These are phyloP conservation scores for Solanum chacoense DNA, from an alignment of 305 asterid genomes.

Conservation along the genomic window DNA sequence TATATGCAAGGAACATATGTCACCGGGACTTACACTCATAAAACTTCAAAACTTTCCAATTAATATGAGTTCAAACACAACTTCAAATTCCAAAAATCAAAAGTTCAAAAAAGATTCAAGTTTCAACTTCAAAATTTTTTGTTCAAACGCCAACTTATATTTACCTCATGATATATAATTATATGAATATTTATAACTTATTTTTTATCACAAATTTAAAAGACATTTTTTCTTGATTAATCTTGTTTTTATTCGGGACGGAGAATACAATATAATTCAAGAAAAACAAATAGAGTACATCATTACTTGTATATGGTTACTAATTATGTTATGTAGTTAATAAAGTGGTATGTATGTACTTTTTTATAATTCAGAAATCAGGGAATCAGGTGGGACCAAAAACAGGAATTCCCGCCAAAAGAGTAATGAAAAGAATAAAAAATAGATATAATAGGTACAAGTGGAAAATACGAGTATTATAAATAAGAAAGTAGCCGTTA, in stretches of 20 bases:
- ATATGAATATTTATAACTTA: neutral
- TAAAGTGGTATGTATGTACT: neutral
- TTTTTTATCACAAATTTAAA: neutral
- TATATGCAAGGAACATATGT: neutral
- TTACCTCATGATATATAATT: neutral
- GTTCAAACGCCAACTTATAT: neutral
- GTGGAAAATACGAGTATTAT: neutral
- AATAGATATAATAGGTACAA: neutral
- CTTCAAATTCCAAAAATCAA: too few relatives aligned
- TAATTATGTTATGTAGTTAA: neutral
- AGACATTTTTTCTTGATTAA: neutral
- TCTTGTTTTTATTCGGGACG: neutral
- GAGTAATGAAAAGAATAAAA: neutral
- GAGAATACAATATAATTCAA: neutral
- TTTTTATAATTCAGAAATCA: neutral
- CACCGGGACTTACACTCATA: neutral
- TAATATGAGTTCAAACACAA: too few relatives aligned
- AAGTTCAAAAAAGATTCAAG: too few relatives aligned
- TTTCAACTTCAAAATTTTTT: too few relatives aligned
- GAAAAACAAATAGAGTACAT: neutral
- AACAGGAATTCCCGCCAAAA: conserved; percentile 28
- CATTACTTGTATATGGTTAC: neutral
- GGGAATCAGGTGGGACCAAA: neutral
- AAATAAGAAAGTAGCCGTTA: conserved; percentile 38
- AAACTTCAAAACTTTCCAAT: too few relatives aligned